Evolutionary conservation across 176 grass and related monocot species (phyloP), one percentile per base, ranked within the genome.

Genomic region (Themeda triandra): DNA sequence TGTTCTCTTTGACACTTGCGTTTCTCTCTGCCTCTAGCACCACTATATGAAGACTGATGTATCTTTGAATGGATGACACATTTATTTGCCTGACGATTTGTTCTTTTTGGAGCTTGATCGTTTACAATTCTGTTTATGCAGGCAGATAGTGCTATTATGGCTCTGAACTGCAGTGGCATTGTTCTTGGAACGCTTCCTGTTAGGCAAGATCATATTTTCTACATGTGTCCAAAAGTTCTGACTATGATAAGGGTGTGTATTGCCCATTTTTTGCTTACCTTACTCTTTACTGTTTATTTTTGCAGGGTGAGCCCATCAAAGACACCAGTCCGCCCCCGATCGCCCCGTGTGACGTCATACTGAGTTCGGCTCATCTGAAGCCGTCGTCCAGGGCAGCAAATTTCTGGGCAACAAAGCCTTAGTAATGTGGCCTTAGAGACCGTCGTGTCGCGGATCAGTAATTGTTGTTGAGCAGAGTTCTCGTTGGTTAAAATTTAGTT

Each of bases 231-330:
- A 2, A 13, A 17, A 37, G 71, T 74, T 31, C 15, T 10, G 29
- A 65, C 30, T 48, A 21, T 13, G 58, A 30, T 39, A 27, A 73
- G 4, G n/a, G n/a, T 36, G 33, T 6, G 1, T 70, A 14, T 29
- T 39, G 18, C 18, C 48, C n/a, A 23, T 40, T 51, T 25, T 71
- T 67, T 41, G 66, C 66, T 82, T 71, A 71, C 39, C 40, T 10
- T 80, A 27, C 59, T 35, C 18, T 19, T 0, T 71, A 15, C 10
- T 48, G 24, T 80, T 69, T 23, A 8, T 28, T 67, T 90, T 69
- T 3, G 15, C 88, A 97, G 95, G 88, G 95, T 97, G 82, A 97
- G 95, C 60, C 95, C 95, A 36, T 97, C 95, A 21, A 97, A 97
- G 88, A 97, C 95, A 32, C 95, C 92, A 9, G 95, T 97, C 33